Evolutionary conservation across 2,329 filamentous ascomycete genomes (phyloP), one percentile per base, ranked within the genome.

Genomic region (Plenodomus lindquistii): DNA sequence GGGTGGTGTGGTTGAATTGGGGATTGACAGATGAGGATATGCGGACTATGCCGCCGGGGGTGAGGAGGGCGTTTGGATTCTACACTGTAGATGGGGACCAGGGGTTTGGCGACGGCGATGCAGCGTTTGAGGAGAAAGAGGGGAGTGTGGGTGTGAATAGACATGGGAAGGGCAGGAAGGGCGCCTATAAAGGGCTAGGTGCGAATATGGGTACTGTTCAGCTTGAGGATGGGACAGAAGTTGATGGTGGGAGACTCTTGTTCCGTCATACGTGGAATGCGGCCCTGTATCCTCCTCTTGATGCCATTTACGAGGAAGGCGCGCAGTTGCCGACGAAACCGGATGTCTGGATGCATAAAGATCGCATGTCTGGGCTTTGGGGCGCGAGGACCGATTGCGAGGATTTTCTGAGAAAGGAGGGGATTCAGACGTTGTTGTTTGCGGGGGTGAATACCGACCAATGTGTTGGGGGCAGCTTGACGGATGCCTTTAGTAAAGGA

Each of bases 361-460:
- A 74, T 18, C 63, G 73, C 39, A 75, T 75, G 73, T 71, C 69
- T 2, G 73, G 71, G 4, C 48, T 76, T 22, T 75, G 73, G 73
- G 69, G 67, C 29, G 60, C 60, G 0, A 61, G 60, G 7, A 66
- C 71, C 13, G 58, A 58, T 0, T 62, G 70, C 37, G 67, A 75
- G 51, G 62, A 67, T 45, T 75, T 71, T 57, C 47, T 75, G 16
- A 60, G 70, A n/a, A 51, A 66, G 40, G 67, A 72, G 37, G 71
- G 69, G 2, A 72, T 75, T 47, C 65, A 63, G 59, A 75, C 73
- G 11, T 52, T 74, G 46, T 60, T 75, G 2, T 75, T 76, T 46
- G 63, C 72, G 2, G 73, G 74, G 3, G 70, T 76, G 13, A 75
- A 76, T 55, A 75, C 73, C 31, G 73, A 75, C 57, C 74, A 75